Evolutionary conservation across 257 asterid genomes (phyloP).

Genomic region (Oldenlandia corymbosa): DNA sequence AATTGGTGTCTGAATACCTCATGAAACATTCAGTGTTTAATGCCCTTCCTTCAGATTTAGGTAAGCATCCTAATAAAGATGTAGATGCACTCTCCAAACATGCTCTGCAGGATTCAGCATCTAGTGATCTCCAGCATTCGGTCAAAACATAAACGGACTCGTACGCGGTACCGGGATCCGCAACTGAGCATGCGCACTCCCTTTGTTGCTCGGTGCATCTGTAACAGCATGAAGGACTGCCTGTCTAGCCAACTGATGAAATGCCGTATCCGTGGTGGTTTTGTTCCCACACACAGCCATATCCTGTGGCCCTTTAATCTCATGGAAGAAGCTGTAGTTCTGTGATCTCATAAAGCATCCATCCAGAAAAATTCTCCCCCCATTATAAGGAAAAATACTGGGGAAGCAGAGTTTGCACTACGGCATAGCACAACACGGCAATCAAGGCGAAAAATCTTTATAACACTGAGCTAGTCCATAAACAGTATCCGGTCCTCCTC

Average conservation of each 20-base stretch:
- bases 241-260: slow-evolving; percentile 23
- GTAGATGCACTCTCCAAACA: slow-evolving; percentile 37
- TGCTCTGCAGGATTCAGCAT: slow-evolving; percentile 22
- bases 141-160: slow-evolving; percentile 39
- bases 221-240: slow-evolving; percentile 26
- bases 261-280: slow-evolving; percentile 23
- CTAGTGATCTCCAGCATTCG: slow-evolving; percentile 36
- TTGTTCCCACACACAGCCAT: slow-evolving; percentile 32
- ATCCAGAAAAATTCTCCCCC: slow-evolving; percentile 66
- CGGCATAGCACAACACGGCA: slow-evolving; percentile 67
- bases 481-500: slow-evolving; percentile 51
- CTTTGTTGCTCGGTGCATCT: slow-evolving; percentile 25
- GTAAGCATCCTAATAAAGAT: slow-evolving; percentile 40
- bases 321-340: slow-evolving; percentile 56
- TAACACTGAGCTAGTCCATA: slow-evolving; percentile 71
- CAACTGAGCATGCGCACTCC: slow-evolving; percentile 26
- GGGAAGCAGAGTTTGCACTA: slow-evolving; percentile 63
- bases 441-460: slow-evolving; percentile 65
- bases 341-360: slow-evolving; percentile 79
- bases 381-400: slow-evolving; percentile 55
- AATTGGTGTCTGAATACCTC: slow-evolving; percentile 38
- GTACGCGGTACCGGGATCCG: slow-evolving; percentile 16
- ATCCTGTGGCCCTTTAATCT: slow-evolving; percentile 36
- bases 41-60: slow-evolving; percentile 43
- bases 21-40: slow-evolving; percentile 38